These are phyloP conservation scores for Leptographium lundbergii DNA, from an alignment of 2,329 filamentous ascomycete genomes.

Conservation along the genomic window DNA sequence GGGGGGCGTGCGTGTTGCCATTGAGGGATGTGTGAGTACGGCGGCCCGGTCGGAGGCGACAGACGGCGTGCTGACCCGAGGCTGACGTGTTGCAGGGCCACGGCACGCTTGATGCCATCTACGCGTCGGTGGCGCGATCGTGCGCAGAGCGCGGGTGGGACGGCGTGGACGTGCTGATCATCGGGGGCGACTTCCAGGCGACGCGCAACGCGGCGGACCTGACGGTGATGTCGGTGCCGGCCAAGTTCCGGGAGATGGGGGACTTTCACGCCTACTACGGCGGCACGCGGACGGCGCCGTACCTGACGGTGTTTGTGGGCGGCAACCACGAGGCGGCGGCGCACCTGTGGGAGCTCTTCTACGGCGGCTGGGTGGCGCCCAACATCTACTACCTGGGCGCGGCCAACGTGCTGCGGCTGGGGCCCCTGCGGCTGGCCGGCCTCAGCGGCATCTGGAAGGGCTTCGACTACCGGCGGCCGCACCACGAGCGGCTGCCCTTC, in stretches of 20 bases:
- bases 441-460: slow-evolving; percentile 94
- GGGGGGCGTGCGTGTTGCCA: slow-evolving; percentile 57
- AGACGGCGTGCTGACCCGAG: background rate
- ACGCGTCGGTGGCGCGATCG: slow-evolving; percentile 59
- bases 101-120: slow-evolving; percentile 84
- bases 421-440: slow-evolving; percentile 75
- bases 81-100: slow-evolving; percentile 54
- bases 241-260: slow-evolving; percentile 75
- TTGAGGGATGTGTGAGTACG: slow-evolving; percentile 69
- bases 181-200: slow-evolving; percentile 88
- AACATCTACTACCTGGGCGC: slow-evolving; percentile 97
- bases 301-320: slow-evolving; percentile 81
- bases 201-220: slow-evolving; percentile 82
- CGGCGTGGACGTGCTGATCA: slow-evolving; percentile 78
- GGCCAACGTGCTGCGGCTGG: slow-evolving; percentile 75
- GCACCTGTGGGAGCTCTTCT: slow-evolving; percentile 83
- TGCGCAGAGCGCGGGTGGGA: slow-evolving; percentile 65
- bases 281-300: slow-evolving; percentile 64
- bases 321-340: slow-evolving; percentile 94
- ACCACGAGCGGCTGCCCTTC: slow-evolving; percentile 80
- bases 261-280: slow-evolving; percentile 95
- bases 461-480: slow-evolving; percentile 71
- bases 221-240: slow-evolving; percentile 76
- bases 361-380: slow-evolving; percentile 92
- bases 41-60: background rate